These are phyloP conservation scores for Nigrospora sphaerica DNA, from an alignment of 2,329 filamentous ascomycete species.

Conservation along the genomic window DNA sequence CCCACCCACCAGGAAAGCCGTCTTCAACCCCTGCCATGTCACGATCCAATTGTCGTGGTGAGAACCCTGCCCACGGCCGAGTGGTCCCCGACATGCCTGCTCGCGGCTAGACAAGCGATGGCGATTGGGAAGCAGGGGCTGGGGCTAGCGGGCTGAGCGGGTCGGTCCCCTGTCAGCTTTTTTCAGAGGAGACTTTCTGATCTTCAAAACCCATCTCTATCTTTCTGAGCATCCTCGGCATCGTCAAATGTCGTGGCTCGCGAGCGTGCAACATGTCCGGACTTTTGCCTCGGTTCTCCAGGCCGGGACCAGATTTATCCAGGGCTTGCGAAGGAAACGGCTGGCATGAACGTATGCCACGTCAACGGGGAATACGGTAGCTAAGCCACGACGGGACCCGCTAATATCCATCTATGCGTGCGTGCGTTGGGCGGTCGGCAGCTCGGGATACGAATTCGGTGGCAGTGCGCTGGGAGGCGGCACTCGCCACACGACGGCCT, in stretches of 20 bases:
- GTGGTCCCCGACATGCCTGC: slow-evolving; percentile 10
- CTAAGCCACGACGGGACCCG: slow-evolving; percentile 1
- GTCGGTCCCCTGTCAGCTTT: not conserved
- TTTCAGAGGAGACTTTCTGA: no score
- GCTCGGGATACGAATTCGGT: no score
- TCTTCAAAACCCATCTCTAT: no score
- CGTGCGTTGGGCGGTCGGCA: no score
- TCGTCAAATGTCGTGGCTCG: no score
- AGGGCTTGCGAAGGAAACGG: not conserved
- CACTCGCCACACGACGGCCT: no score
- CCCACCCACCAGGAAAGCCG: slow-evolving; percentile 3
- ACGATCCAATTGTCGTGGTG: slow-evolving; percentile 17
- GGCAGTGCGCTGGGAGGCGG: no score
- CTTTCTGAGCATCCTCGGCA: no score
- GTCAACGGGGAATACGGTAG: not conserved
- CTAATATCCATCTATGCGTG: not conserved
- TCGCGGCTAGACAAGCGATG: slow-evolving; percentile 13
- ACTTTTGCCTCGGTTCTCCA: not conserved
- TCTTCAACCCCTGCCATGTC: not conserved
- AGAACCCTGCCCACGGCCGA: slow-evolving; percentile 21
- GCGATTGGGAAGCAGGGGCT: slow-evolving; percentile 19
- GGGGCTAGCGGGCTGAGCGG: not conserved
- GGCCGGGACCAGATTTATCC: not conserved
- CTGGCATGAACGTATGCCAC: not conserved
- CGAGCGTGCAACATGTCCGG: no score